Evolutionary conservation across 75 land plant genomes (phyloP), one percentile per base, ranked within the genome.

Genomic region (Pinus taeda): DNA sequence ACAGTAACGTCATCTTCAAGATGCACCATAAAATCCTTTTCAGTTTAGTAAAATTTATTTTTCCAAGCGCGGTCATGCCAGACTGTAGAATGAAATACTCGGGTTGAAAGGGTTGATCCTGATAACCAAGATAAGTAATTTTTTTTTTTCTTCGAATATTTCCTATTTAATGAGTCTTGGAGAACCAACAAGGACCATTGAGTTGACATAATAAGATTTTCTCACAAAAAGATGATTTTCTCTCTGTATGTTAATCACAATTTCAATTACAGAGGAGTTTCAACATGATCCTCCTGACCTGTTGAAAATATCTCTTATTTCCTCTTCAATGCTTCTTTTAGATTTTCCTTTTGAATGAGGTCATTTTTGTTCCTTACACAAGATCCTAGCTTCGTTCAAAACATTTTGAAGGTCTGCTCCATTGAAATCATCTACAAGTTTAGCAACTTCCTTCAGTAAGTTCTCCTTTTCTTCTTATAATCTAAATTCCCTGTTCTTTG

Each of bases 361-460:
- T 89, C 90, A 62, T 85, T 81, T 76, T 97, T 97, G 74, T 88
- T 92, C 73, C 99, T 84, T 14, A 87, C 90, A 70, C 98, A 89
- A 97, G 75, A 97, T 94, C 78, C 89, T 95, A 75, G 99, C 99
- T 77, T 97, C 99, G 82, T 97, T 97, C 99, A 97, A 33, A 81
- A 97, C 89, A 78, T 97, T 97, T 80, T 90, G 91, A 75, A 97
- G 88, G 78, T 94, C 99, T 74, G 99, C 99, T 63, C 99, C 99
- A 77, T 95, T 97, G 59, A 84, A 95, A 75, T 87, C 93, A 60
- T 81, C 85, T 59, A 93, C 88, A 14, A 81, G 81, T 60, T 83
- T 87, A 12, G 95, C 93, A 71, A 97, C 79, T n/a, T n/a, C n/a
- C n/a, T n/a, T n/a, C n/a, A n/a, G n/a, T n/a, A n/a, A n/a, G n/a